Percentiles rank a stretch among this genome's conserved stretches.
Evolutionary conservation across 225 moss, liverwort and hornwort genomes (phyloP).

Genomic region (Asterella californica): DNA sequence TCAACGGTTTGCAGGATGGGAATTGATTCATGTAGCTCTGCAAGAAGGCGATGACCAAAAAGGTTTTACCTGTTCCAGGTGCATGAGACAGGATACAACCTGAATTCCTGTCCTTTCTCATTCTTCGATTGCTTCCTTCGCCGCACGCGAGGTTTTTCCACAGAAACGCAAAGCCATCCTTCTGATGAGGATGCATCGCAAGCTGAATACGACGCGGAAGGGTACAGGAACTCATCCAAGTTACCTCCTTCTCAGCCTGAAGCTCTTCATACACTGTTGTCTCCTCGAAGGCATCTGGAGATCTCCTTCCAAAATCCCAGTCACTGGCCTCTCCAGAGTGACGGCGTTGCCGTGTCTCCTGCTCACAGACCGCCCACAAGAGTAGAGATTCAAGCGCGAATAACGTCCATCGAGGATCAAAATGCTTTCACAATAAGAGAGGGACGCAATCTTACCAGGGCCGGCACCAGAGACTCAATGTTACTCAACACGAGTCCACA

Average conservation of each 20-base stretch:
- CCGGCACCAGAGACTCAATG: conserved; percentile 31
- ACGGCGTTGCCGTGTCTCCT: not conserved
- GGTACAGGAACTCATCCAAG: conserved; percentile 32
- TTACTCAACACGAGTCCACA: conserved; percentile 22
- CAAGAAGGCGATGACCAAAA: conserved; percentile 81
- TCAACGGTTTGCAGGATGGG: conserved; percentile 56
- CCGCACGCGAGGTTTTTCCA: conserved; percentile 75
- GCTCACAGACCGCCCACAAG: not conserved
- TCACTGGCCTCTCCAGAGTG: conserved; percentile 26
- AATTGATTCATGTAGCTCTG: conserved; percentile 75
- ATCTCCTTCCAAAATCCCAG: conserved; percentile 26
- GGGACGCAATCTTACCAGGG: conserved; percentile 24
- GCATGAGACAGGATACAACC: conserved; percentile 97
- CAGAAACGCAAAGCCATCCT: conserved; percentile 81
- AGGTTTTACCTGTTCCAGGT: conserved; percentile 93
- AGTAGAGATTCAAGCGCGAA: not conserved
- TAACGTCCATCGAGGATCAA: not conserved
- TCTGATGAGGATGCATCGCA: conserved; percentile 79
- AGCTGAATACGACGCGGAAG: conserved; percentile 61
- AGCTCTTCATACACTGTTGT: conserved; percentile 4
- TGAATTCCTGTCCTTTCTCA: conserved; percentile 46
- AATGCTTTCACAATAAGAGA: not conserved
- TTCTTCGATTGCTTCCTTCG: conserved; percentile 35
- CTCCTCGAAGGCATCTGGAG: conserved; percentile 28
- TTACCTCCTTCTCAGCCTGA: conserved; percentile 22